Percentiles rank a stretch among this genome's conserved stretches.
phyloP scores from a whole-genome alignment of 495 filamentous ascomycete genomes.

The Penicillium lagena region DNA sequence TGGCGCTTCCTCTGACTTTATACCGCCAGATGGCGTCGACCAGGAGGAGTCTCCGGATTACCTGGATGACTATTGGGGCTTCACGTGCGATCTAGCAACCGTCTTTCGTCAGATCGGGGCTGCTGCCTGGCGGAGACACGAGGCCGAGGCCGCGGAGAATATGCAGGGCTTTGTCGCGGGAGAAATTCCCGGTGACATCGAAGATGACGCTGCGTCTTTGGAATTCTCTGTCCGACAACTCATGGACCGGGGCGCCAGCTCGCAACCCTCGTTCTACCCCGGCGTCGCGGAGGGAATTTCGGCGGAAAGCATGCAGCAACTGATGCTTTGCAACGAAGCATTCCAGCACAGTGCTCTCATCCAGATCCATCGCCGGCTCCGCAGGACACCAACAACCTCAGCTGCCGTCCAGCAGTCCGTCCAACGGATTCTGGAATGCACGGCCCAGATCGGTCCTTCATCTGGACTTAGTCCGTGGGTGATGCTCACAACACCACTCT shows the following conservation, averaged over 20 bases:
- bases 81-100: slow-evolving; percentile 33
- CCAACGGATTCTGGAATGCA: slow-evolving; percentile 35
- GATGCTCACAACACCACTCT: slow-evolving; percentile 41
- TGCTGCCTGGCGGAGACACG: slow-evolving; percentile 32
- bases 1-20: slow-evolving; percentile 19
- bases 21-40: slow-evolving; percentile 8
- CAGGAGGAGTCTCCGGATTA: slow-evolving; percentile 27
- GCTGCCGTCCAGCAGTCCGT: slow-evolving; percentile 34
- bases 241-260: slow-evolving; percentile 26
- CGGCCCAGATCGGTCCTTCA: slow-evolving; percentile 34
- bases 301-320: slow-evolving; percentile 25
- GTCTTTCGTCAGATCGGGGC: slow-evolving; percentile 39
- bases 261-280: slow-evolving; percentile 33
- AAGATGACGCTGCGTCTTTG: slow-evolving; percentile 25
- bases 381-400: slow-evolving; percentile 27
- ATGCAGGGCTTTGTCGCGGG: slow-evolving; percentile 9
- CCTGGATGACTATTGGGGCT: slow-evolving; percentile 44
- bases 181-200: slow-evolving; percentile 16
- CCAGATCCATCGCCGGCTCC: slow-evolving; percentile 36
- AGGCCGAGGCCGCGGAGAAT: slow-evolving; percentile 6
- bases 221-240: slow-evolving; percentile 30
- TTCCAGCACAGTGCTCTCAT: slow-evolving; percentile 43
- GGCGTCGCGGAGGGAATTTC: slow-evolving; percentile 32
- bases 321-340: slow-evolving; percentile 40
- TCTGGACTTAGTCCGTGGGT: slow-evolving; percentile 40